phyloP scores from a whole-genome alignment of 371 early-diverging fungal genomes.

The Batrachochytrium dendrobatidis region DNA sequence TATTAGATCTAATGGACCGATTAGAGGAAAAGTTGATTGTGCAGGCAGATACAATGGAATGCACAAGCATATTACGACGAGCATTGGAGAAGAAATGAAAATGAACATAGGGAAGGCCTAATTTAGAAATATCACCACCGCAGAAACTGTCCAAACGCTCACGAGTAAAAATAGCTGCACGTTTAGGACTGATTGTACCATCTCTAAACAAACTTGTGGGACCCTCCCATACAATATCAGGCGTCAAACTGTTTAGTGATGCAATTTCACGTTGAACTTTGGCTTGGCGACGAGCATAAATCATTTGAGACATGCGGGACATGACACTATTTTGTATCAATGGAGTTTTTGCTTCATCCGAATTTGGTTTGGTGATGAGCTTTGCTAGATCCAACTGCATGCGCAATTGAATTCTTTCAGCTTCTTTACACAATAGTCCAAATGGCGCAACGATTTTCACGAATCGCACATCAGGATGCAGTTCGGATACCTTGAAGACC shows the following conservation, averaged over 20 bases:
- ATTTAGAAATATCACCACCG: conserved; percentile 20
- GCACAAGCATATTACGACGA: conserved; percentile 26
- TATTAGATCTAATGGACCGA: conserved; percentile 6
- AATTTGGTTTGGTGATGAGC: background rate
- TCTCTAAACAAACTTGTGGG: background rate
- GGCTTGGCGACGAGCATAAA: background rate
- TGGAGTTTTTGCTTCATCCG: background rate
- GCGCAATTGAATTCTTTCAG: conserved; percentile 40
- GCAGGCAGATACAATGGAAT: background rate
- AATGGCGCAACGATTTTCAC: conserved; percentile 45
- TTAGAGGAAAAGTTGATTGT: background rate
- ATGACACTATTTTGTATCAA: background rate
- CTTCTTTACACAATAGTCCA: conserved; percentile 37
- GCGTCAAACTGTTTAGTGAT: background rate
- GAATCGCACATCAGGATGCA: conserved; percentile 17
- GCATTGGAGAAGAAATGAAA: conserved; percentile 25
- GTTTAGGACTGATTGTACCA: background rate
- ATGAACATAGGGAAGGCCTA: conserved; percentile 11
- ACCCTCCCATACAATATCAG: conserved; percentile 5
- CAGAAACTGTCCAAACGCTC: conserved; percentile 16
- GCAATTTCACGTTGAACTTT: background rate
- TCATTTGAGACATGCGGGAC: too few species aligned
- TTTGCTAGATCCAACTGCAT: conserved; percentile 22
- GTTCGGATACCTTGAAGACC: conserved; percentile 30
- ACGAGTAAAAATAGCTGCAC: conserved; percentile 14